Evolutionary conservation across 805 yeast genomes (phyloP), one percentile per base, ranked within the genome.

Genomic region (Spathaspora hagerdaliae): DNA sequence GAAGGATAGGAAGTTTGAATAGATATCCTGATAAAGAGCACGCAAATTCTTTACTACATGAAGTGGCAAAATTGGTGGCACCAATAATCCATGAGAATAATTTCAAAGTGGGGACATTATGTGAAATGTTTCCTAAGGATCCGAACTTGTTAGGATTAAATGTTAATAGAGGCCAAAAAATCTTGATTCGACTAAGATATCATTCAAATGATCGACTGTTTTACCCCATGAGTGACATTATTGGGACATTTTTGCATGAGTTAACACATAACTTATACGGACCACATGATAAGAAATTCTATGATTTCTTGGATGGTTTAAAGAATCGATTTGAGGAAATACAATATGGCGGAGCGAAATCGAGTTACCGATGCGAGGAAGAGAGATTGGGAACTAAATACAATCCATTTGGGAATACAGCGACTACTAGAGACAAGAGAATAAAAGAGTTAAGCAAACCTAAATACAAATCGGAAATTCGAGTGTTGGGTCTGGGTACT

Each of bases 241-340:
- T 91, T 26, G 96, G 90, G 1, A 89, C 96, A 0, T 78, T 90
- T 81, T 68, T 92, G 5, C 98, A 92, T 63, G 98, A 92, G 60
- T 70, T 92, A 36, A 78, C 88, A 1, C 98, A 92, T 60, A 91
- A 89, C 60, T 59, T 73, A 15, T 69, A 69, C 56, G 96, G 97
- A 0, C 86, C 96, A 0, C 98, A 92, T 59, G 85, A 92, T 66
- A 76, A 67, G 2, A 65, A 65, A 47, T 92, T 92, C 58, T 87
- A 87, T 59, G 67, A 67, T 42, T 74, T 75, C 42, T 61, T 89
- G 51, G 92, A 86, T 44, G 80, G 77, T 48, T 68, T 86, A 36
- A 78, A 76, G 46, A 68, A 67, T 6, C 66, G 85, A 55, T 81
- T 66, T 54, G 72, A 71, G 43, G 65, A 69, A 7, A 57, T 75